phyloP scores from a whole-genome alignment of 495 filamentous ascomycete genomes.

The Entonaema liquescens region DNA sequence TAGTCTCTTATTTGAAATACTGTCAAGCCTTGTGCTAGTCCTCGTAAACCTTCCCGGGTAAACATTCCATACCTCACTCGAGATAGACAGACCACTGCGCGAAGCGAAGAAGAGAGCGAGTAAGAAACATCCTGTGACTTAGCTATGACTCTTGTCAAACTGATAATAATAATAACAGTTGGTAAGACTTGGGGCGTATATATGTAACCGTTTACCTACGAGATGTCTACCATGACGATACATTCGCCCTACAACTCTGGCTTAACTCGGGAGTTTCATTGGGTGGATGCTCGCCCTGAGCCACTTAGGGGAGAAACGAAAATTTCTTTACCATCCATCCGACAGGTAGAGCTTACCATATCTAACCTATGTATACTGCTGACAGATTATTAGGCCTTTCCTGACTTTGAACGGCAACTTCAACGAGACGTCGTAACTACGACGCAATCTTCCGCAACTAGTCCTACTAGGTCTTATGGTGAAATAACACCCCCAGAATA shows the following conservation, averaged over 20 bases:
- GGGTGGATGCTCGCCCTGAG: conserved; percentile 41
- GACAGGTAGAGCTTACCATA: conserved; percentile 46
- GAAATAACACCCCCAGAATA: conserved; percentile 47
- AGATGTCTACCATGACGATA: conserved; percentile 51
- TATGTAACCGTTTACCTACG: conserved; percentile 11
- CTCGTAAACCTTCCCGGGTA: neutral
- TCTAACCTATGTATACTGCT: conserved; percentile 11
- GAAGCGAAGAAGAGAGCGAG: neutral
- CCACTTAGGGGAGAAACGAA: conserved; percentile 39
- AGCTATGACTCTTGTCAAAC: neutral
- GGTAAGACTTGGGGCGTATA: neutral
- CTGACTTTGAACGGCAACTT: conserved; percentile 44
- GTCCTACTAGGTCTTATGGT: conserved; percentile 37
- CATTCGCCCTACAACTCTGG: conserved; percentile 37
- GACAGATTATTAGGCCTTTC: conserved; percentile 47
- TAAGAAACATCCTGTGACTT: neutral
- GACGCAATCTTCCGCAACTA: conserved; percentile 37
- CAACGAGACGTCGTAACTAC: conserved; percentile 31
- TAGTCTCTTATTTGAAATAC: neutral
- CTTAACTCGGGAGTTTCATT: conserved; percentile 41
- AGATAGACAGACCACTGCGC: neutral
- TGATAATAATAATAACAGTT: conserved; percentile 16
- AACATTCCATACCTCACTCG: neutral
- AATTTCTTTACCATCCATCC: conserved; percentile 56
- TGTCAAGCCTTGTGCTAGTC: neutral